Base-by-base conservation (phyloP, 345 rosid species). In the Cardamine resedifolia region DNA sequence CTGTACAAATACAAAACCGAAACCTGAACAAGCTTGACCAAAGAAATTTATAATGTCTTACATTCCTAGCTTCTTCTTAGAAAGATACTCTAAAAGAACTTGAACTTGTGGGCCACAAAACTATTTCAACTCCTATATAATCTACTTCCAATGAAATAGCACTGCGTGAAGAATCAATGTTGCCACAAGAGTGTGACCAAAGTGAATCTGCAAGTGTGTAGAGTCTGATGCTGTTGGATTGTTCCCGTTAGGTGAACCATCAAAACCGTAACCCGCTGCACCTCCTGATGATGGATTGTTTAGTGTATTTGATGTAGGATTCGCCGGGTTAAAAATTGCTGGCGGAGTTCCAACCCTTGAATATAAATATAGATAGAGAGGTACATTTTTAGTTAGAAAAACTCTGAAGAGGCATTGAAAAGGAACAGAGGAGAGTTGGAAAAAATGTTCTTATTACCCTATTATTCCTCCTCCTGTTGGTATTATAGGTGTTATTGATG, bases 401-500 rank as follows among this genome's bases (percentile, higher is more conserved):
- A 38, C 48, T 41, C 1, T 41, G 26, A 20, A 38, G 16, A 55
- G 4, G 10, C 38, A 21, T 26, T 64, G 18, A 64, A 38, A 47
- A 58, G 48, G 12, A 62, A 45, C 8, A 23, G 12, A 23, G 33
- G 56, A 55, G 15, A 76, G 15, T 36, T 16, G 8, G 31, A 23
- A 34, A 56, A 12, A 73, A 58, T 58, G 49, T 33, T 69, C 4
- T 56, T 14, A 27, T 66, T 83, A 87, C 91, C 91, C 82, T 33
- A 84, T 27, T 9, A 58, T 56, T 10, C 84, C 90, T 7, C 75
- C 64, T 33, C 51, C 84, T 53, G 88, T 64, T 51, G 90, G 71
- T 55, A 80, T 30, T 34, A 83, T 62, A 9, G 87, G 79, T 51
- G 89, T 58, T 57, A 86, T 58, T 48, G 88, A 20, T 63, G 77